Conservation (phyloP, 208 protist genomes). For the Trypanosoma platydactyli region DNA sequence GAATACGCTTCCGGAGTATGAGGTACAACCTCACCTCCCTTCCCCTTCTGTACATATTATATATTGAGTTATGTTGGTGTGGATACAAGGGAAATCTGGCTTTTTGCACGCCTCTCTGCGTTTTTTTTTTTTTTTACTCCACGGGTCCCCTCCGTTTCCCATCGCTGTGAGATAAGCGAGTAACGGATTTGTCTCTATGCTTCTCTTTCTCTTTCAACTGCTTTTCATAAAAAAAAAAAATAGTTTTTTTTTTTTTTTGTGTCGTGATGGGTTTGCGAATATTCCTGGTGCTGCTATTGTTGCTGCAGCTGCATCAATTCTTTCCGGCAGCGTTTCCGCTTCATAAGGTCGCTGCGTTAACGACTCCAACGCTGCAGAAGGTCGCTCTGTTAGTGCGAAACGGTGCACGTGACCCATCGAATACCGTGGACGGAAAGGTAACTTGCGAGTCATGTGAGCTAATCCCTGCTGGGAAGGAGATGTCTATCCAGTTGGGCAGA, state of each 20-base stretch:
- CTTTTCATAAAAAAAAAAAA: neutral
- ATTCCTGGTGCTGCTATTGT: neutral
- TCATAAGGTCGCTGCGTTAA: neutral
- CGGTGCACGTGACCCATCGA: constrained; percentile 16
- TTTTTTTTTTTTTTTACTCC: neutral
- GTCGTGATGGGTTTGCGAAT: neutral
- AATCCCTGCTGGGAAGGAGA: constrained; percentile 2
- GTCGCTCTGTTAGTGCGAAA: constrained; percentile 18
- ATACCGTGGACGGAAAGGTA: constrained; percentile 6
- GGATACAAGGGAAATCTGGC: neutral
- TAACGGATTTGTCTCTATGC: too few relatives aligned
- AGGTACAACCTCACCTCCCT: too few relatives aligned
- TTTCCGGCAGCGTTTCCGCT: neutral
- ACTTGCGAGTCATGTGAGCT: constrained; percentile 16
- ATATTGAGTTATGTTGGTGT: constrained; percentile 16
- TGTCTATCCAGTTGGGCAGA: constrained; percentile 15
- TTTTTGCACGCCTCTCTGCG: constrained; percentile 21
- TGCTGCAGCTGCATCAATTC: neutral
- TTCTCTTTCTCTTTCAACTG: too few relatives aligned
- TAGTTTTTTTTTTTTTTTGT: neutral
- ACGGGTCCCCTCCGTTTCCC: neutral
- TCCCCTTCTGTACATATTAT: neutral
- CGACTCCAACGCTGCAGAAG: constrained; percentile 10
- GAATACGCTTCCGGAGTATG: too few relatives aligned
- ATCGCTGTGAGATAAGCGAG: too few relatives aligned